Percentiles rank a stretch among this genome's conserved stretches.
Evolutionary conservation across 108 stramenopile species (phyloP).

Genomic region (Nannochloropsis oceanica): DNA sequence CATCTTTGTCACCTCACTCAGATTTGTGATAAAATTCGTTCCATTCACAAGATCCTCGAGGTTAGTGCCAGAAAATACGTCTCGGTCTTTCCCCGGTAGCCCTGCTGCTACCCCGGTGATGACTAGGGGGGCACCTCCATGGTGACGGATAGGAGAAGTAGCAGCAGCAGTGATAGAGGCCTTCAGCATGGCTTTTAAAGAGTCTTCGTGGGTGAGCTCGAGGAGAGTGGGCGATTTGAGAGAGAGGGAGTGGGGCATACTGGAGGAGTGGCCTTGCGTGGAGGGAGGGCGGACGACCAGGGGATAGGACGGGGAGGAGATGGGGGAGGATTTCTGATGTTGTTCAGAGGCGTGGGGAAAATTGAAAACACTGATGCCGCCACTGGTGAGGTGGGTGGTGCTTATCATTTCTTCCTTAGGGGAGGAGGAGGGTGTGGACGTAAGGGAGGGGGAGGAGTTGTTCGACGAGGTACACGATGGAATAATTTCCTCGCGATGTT

Average conservation of each 20-base stretch:
- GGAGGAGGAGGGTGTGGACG: background rate
- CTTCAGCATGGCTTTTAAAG: background rate
- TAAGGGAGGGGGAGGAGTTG: background rate
- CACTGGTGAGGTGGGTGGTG: background rate
- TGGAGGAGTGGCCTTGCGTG: background rate
- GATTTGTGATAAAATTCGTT: conserved; percentile 55
- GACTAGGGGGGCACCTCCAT: conserved; percentile 47
- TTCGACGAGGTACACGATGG: background rate
- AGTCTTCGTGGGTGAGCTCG: background rate
- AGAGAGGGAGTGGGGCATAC: background rate
- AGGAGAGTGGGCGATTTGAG: background rate
- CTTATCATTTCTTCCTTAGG: background rate
- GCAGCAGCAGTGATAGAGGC: background rate
- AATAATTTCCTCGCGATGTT: background rate
- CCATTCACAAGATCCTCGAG: conserved; percentile 56
- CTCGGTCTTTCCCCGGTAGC: conserved; percentile 50
- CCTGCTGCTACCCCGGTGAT: conserved; percentile 87
- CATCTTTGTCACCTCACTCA: conserved; percentile 47
- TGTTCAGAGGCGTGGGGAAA: background rate
- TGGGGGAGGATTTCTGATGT: background rate
- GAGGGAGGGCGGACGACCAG: background rate
- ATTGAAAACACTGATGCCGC: background rate
- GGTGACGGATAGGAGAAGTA: conserved; percentile 36
- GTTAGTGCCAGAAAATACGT: conserved; percentile 59
- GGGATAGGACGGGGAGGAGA: background rate